A percentile compares a stretch with the other conserved stretches of the same genome.
These are phyloP conservation scores for Diaporthe amygdali DNA, from an alignment of 2,329 filamentous ascomycete genomes.

Conservation along the genomic window DNA sequence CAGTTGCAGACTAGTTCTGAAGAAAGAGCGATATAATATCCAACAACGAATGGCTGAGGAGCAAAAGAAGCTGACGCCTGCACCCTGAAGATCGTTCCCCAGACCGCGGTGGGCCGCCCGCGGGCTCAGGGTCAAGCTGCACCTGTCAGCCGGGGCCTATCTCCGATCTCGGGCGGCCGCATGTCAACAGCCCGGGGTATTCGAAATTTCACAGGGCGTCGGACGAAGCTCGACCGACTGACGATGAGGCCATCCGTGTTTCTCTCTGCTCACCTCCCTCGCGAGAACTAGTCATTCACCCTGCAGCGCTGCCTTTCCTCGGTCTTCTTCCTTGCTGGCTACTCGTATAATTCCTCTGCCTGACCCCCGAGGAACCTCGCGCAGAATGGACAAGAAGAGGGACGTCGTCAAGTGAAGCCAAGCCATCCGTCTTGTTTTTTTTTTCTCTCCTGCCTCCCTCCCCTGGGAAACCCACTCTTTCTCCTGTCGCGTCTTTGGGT, in stretches of 20 bases:
- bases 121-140: not conserved
- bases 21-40: not conserved
- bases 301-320: slow-evolving; percentile 1
- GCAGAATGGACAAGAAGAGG: slow-evolving; percentile 23
- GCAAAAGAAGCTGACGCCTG: not conserved
- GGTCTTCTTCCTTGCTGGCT: not conserved
- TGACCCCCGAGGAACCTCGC: slow-evolving; percentile 2
- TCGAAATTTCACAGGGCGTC: slow-evolving; percentile 17
- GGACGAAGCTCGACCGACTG: slow-evolving; percentile 6
- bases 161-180: slow-evolving; percentile 13
- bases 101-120: slow-evolving; percentile 2
- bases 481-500: not conserved
- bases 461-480: not conserved
- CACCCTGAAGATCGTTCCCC: slow-evolving; percentile 11
- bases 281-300: slow-evolving; percentile 11
- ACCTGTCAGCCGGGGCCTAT: not conserved
- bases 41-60: not conserved
- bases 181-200: not conserved
- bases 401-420: slow-evolving; percentile 9
- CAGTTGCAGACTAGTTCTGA: not conserved
- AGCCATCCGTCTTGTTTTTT: not conserved
- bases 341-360: not conserved
- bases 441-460: not conserved
- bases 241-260: slow-evolving; percentile 7
- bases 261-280: not conserved